phyloP scores from a whole-genome alignment of 176 grass and related monocot species.

The Carex myosuroides region DNA sequence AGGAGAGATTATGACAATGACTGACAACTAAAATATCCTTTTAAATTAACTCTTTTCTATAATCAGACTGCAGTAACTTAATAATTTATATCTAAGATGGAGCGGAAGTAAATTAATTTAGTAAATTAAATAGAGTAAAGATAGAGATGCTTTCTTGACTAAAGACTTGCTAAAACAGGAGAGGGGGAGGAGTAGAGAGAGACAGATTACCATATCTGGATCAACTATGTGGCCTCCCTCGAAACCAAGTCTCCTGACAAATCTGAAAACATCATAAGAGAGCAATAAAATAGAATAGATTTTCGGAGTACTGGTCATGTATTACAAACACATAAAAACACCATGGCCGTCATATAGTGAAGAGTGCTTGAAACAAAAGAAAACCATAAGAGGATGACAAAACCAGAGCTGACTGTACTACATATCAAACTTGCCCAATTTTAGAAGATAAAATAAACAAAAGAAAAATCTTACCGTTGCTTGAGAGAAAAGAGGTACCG shows the following conservation, averaged over 20 bases:
- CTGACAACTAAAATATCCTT: not conserved
- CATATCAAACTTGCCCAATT: not conserved
- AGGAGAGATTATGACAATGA: not conserved
- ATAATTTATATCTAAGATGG: not conserved
- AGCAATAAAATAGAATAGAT: conserved; percentile 3
- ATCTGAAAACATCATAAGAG: conserved; percentile 35
- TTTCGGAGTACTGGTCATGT: not conserved
- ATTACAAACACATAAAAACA: conserved; percentile 16
- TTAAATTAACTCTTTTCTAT: not conserved
- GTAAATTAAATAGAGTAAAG: conserved; percentile 3
- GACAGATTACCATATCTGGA: conserved; percentile 63
- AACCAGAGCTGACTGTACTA: not conserved
- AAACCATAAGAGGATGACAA: not conserved
- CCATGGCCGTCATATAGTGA: not conserved
- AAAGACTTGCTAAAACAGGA: conserved; percentile 7
- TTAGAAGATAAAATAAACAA: not conserved
- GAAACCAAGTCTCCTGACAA: conserved; percentile 87
- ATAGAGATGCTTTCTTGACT: not conserved
- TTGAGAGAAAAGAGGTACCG: conserved; percentile 92
- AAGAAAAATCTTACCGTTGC: conserved; percentile 57
- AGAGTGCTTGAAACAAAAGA: not conserved
- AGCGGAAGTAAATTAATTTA: not conserved
- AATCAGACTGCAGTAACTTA: not conserved
- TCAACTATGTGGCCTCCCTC: conserved; percentile 95
- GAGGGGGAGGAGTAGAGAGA: not conserved